Evolutionary conservation across 108 stramenopile species (phyloP).

Genomic region (Nannochloropsis gaditana): DNA sequence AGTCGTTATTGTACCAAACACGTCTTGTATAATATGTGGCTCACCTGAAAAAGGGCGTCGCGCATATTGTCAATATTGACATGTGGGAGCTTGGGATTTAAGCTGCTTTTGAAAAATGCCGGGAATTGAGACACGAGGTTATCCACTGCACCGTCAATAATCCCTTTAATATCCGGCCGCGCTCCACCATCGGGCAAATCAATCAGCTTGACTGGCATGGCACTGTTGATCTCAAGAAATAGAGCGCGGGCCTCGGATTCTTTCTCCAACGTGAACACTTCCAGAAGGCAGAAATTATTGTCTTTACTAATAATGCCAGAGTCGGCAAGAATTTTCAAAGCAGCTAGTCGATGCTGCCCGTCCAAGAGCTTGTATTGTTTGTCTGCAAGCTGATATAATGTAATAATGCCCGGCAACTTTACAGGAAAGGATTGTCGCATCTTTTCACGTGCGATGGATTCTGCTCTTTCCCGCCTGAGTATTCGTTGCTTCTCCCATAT

Average conservation of each 20-base stretch:
- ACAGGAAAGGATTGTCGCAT: background rate
- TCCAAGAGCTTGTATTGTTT: conserved; percentile 12
- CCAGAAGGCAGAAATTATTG: conserved; percentile 6
- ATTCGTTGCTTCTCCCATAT: background rate
- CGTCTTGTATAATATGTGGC: too few species aligned
- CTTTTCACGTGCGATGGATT: background rate
- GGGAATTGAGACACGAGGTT: background rate
- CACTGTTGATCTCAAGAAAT: conserved; percentile 20
- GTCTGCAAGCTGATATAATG: background rate
- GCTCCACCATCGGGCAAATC: background rate
- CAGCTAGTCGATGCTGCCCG: background rate
- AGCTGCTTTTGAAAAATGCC: conserved; percentile 9
- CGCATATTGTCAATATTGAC: background rate
- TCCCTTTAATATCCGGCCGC: background rate
- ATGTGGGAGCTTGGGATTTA: background rate
- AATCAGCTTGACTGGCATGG: conserved; percentile 13
- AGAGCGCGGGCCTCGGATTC: conserved; percentile 7
- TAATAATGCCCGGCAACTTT: background rate
- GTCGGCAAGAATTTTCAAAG: background rate
- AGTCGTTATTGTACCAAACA: too few species aligned
- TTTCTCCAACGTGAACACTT: background rate
- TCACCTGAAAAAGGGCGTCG: conserved; percentile 12
- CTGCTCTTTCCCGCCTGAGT: background rate
- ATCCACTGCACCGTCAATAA: background rate
- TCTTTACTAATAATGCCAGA: background rate